Evolutionary conservation across 495 filamentous ascomycete species (phyloP), one percentile per base, ranked within the genome.

Genomic region (Penicillium canescens): DNA sequence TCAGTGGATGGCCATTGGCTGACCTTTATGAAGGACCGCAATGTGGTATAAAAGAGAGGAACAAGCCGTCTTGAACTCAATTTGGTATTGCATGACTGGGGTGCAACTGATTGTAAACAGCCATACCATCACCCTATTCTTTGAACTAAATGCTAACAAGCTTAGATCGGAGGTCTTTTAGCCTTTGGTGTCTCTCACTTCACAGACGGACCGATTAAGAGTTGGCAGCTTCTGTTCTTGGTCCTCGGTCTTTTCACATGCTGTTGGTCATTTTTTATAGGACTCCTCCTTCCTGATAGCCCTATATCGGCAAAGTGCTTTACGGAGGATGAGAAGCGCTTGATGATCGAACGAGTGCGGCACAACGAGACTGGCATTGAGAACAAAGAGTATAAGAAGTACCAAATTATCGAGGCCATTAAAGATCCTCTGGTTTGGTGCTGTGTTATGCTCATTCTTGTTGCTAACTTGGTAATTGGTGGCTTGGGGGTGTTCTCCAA

Each of bases 281-380:
- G 65, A 16, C 59, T 68, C 58, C 65, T 73, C 39, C 65, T 82
- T 42, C 79, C 79, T 10, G 78, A 82, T 53, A 77, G 63, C 18
- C 80, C 76, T 0, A 60, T 78, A 45, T 67, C 60, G 7, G 76
- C 78, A 10, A 67, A 66, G 24, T 77, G 71, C 46, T 70, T 77
- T 34, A 61, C 49, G 8, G 67, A 75, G 9, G 65, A 73, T 9
- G 76, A 81, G 11, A 72, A 70, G 16, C 50, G 73, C 10, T 65
- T 81, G 44, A 72, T 74, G 36, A 67, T 85, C 14, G 78, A 84
- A 62, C 71, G 80, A 14, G 73, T 83, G 21, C 71, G 77, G 6
- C 60, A 69, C 6, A 83, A 86, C 43, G 70, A 83, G 50, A 78
- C 79, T 18, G 82, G 82, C 40, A 70, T 84, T 7, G 69, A 78